These are phyloP conservation scores for Heritiera fomes DNA, from an alignment of 345 rosid species.

Conservation along the genomic window DNA sequence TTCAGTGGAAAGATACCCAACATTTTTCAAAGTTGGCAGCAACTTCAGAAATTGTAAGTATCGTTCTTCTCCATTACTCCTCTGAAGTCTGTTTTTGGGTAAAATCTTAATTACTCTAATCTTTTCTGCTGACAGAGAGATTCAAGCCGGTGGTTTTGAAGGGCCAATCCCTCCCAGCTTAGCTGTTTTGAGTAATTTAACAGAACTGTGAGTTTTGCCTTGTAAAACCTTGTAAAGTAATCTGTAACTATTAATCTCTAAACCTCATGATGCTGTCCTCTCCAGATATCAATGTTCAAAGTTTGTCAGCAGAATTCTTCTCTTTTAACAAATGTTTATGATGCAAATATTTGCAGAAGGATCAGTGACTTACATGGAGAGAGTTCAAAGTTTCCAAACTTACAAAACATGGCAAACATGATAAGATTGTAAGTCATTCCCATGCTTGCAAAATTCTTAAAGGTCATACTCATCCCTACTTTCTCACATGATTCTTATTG, in stretches of 20 bases:
- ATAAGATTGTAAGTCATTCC: slow-evolving; percentile 37
- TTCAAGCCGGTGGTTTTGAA: slow-evolving; percentile 56
- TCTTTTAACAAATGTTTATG: background rate
- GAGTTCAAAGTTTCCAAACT: slow-evolving; percentile 41
- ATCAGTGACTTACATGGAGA: slow-evolving; percentile 48
- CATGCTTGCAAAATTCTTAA: background rate
- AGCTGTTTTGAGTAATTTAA: slow-evolving; percentile 33
- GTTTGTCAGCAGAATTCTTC: background rate
- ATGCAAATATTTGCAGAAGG: slow-evolving; percentile 39
- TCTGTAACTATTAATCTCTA: background rate
- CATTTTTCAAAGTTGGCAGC: slow-evolving; percentile 19
- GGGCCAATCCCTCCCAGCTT: slow-evolving; percentile 55
- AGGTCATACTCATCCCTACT: background rate
- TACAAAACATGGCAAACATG: slow-evolving; percentile 33
- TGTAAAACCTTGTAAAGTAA: background rate
- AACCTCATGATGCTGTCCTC: background rate
- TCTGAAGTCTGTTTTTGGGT: background rate
- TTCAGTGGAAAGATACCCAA: slow-evolving; percentile 24
- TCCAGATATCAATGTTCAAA: too few relatives aligned
- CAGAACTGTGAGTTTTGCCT: slow-evolving; percentile 44
- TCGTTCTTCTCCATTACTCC: background rate
- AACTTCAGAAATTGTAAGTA: slow-evolving; percentile 17
- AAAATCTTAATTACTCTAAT: background rate
- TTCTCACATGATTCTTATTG: slow-evolving; percentile 5
- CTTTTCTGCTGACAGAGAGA: slow-evolving; percentile 39